Evolutionary conservation across 2,329 filamentous ascomycete genomes (phyloP).

Genomic region (Pseudofabraea citricarpa): DNA sequence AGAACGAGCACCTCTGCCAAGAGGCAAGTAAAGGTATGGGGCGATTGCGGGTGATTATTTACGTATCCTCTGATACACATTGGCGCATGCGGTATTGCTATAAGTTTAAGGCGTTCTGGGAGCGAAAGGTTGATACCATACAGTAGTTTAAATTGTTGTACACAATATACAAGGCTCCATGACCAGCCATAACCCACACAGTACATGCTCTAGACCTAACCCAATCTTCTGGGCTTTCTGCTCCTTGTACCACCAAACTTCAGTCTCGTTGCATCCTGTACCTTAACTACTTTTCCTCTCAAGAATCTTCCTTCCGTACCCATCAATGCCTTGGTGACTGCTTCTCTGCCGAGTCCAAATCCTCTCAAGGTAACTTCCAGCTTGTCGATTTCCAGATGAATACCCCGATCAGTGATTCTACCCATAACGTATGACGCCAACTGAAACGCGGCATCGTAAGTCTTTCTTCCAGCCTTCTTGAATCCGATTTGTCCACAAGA

Average conservation of each 20-base stretch:
- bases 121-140: constrained; percentile 15
- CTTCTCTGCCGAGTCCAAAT: constrained; percentile 83
- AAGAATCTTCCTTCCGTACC: constrained; percentile 77
- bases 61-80: too few species aligned
- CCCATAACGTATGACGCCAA: constrained; percentile 78
- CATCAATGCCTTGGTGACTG: constrained; percentile 82
- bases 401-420: constrained; percentile 76
- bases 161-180: constrained; percentile 12
- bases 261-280: constrained; percentile 81
- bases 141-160: constrained; percentile 14
- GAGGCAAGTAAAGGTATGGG: constrained; percentile 11
- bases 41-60: too few species aligned
- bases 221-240: constrained; percentile 74
- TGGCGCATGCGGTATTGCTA: constrained; percentile 10
- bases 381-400: constrained; percentile 68
- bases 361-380: constrained; percentile 80
- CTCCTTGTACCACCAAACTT: constrained; percentile 96
- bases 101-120: constrained; percentile 14
- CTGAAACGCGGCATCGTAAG: constrained; percentile 91
- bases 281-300: constrained; percentile 68
- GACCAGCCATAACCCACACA: not conserved
- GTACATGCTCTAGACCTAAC: too few species aligned
- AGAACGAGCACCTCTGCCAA: constrained; percentile 42
- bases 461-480: constrained; percentile 70
- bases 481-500: constrained; percentile 90